Evolutionary conservation across 2,329 filamentous ascomycete species (phyloP), one percentile per base, ranked within the genome.

Genomic region (Metarhizium humberi): DNA sequence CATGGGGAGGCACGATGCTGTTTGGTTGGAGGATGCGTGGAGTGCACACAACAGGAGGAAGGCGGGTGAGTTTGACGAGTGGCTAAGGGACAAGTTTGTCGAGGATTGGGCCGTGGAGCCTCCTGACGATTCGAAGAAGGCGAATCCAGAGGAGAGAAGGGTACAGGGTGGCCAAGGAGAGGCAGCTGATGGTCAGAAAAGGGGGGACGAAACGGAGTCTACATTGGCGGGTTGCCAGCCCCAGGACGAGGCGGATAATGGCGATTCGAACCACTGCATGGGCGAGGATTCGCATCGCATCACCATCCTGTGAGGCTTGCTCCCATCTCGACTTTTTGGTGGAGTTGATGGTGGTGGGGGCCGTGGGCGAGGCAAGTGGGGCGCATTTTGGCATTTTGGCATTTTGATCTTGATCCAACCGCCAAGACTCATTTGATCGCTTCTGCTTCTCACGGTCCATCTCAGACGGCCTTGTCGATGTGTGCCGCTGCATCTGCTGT

Each of bases 1-100:
- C 5, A 66, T 69, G 40, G 80, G 80, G 3, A 73, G 71, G 38
- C 77, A 81, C 56, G 78, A 82, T 59, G 71, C 73, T 1, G 71
- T 73, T 14, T 83, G 80, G 80, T 71, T 84, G 7, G 67, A 63
- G 16, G 70, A 76, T 55, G 80, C 80, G 1, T 81, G 76, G 70
- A 64, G 64, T 4, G 80, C 80, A 0, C 77, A 81, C 57, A 69
- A 73, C 54, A 69, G 72, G 62, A 75, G 79, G 55, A 70, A 67
- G 52, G 63, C 68, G 1, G 80, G 80, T 4, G 69, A 76, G 2
- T 83, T 80, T 57, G 74, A 81, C 56, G 72, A 73, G 3, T 75
- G 72, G 52, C 66, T 79, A 34, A 64, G 70, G 10, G 61, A 66
- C 2, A 73, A 73, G 53, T 78, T 82, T 55, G 69, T 74, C 61